These are phyloP conservation scores for Anacardium occidentale DNA, from an alignment of 345 rosid genomes.

Conservation along the genomic window DNA sequence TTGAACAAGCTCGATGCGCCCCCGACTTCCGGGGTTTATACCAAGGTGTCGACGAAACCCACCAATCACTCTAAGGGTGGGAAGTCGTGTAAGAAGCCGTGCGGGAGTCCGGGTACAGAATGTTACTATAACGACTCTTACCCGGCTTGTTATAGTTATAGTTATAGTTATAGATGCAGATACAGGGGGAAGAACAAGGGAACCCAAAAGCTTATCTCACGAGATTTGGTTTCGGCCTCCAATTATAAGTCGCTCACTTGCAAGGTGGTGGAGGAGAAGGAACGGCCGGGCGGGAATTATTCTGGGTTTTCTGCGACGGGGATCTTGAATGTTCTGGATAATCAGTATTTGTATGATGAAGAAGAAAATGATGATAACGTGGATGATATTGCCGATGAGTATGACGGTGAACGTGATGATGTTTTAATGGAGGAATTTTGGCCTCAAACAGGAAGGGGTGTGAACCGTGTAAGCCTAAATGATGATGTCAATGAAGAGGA, in stretches of 20 bases:
- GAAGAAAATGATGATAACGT: slow-evolving; percentile 12
- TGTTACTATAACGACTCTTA: slow-evolving; percentile 31
- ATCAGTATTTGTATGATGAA: slow-evolving; percentile 21
- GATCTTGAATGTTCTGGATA: slow-evolving; percentile 42
- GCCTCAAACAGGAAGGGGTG: not conserved
- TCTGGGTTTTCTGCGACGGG: slow-evolving; percentile 52
- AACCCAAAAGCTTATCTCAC: slow-evolving; percentile 46
- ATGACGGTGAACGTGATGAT: not conserved
- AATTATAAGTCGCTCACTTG: slow-evolving; percentile 38
- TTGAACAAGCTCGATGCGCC: slow-evolving; percentile 42
- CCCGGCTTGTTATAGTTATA: slow-evolving; percentile 27
- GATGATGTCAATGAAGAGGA: slow-evolving; percentile 4
- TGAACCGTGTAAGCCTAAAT: too few species aligned
- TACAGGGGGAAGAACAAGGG: slow-evolving; percentile 64
- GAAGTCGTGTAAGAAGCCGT: not conserved
- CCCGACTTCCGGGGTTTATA: slow-evolving; percentile 39
- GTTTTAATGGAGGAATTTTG: slow-evolving; percentile 3
- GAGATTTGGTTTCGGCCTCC: slow-evolving; percentile 32
- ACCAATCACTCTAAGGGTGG: slow-evolving; percentile 68
- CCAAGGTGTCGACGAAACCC: slow-evolving; percentile 46
- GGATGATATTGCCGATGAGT: not conserved
- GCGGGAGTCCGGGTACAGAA: too few species aligned
- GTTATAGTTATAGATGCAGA: slow-evolving; percentile 23
- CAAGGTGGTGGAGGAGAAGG: slow-evolving; percentile 40
- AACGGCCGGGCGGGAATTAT: slow-evolving; percentile 27